phyloP scores from a whole-genome alignment of 805 yeast genomes.

The Torulaspora quercuum region DNA sequence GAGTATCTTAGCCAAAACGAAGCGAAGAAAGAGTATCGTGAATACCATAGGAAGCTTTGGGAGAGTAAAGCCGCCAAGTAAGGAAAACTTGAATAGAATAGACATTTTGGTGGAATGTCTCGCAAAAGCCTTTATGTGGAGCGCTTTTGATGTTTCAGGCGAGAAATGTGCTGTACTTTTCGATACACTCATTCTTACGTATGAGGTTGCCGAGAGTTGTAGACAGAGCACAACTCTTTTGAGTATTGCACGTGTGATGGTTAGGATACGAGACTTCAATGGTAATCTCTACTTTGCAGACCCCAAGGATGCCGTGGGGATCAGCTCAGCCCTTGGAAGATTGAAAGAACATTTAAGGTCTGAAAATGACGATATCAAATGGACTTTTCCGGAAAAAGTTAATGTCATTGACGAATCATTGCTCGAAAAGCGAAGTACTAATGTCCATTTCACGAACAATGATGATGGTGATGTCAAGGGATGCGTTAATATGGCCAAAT shows the following conservation, averaged over 20 bases:
- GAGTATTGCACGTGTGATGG: conserved; percentile 49
- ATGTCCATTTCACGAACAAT: conserved; percentile 22
- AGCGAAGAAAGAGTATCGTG: conserved; percentile 18
- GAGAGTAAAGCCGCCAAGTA: conserved; percentile 5
- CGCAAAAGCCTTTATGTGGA: conserved; percentile 30
- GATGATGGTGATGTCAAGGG: conserved; percentile 20
- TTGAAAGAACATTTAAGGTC: conserved; percentile 20
- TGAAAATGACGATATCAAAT: conserved; percentile 35
- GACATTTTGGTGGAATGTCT: conserved; percentile 22
- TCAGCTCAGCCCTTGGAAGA: conserved; percentile 57
- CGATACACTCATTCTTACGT: conserved; percentile 31
- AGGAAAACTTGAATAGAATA: conserved; percentile 10
- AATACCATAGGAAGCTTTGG: conserved; percentile 13
- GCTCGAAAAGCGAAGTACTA: conserved; percentile 41
- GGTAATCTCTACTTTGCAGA: conserved; percentile 47
- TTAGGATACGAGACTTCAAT: conserved; percentile 51
- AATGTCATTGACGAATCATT: conserved; percentile 46
- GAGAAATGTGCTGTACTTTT: conserved; percentile 30
- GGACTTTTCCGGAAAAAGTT: conserved; percentile 62
- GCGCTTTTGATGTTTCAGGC: conserved; percentile 26
- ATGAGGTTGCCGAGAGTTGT: conserved; percentile 37
- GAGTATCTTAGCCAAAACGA: conserved; percentile 7
- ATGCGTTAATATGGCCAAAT: conserved; percentile 44
- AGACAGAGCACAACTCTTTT: conserved; percentile 42
- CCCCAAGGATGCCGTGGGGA: conserved; percentile 62